phyloP scores from a whole-genome alignment of 768 basidiomycete species.

The Pilatotrama ljubarskyi region DNA sequence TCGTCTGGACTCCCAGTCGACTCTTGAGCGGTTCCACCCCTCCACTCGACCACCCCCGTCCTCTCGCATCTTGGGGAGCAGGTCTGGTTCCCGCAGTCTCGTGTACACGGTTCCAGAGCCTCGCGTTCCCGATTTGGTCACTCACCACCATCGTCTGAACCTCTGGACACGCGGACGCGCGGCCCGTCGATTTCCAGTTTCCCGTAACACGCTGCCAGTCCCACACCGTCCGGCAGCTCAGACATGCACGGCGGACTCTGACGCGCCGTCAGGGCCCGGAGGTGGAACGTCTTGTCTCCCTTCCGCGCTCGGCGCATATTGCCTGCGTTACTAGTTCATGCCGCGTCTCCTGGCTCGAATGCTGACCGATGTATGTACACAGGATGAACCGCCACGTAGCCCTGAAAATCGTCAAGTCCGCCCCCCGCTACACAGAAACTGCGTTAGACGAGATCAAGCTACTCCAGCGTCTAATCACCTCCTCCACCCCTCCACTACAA shows the following conservation, averaged over 20 bases:
- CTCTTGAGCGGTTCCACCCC: background rate
- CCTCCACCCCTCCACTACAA: slow-evolving; percentile 56
- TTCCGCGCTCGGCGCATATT: no score
- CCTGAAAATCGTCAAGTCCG: slow-evolving; percentile 98
- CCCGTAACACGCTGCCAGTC: background rate
- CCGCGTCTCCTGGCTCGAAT: no score
- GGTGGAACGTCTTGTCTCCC: background rate
- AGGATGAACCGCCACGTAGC: slow-evolving; percentile 97
- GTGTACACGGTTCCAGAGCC: background rate
- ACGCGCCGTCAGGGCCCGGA: background rate
- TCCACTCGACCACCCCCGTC: background rate
- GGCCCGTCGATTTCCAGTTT: slow-evolving; percentile 6
- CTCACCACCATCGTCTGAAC: background rate
- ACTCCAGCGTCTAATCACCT: slow-evolving; percentile 90
- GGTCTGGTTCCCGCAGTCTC: background rate
- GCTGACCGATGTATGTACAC: slow-evolving; percentile 22
- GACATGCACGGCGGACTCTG: no score
- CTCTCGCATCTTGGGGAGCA: background rate
- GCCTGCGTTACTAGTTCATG: no score
- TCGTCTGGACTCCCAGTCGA: no score
- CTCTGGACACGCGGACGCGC: background rate
- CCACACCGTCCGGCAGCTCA: no score
- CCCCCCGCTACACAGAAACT: slow-evolving; percentile 94
- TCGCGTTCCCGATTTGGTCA: background rate
- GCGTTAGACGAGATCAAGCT: slow-evolving; percentile 99